These are phyloP conservation scores for Saccharum hybrid DNA, from an alignment of 202 grass and related monocot genomes.

Conservation along the genomic window DNA sequence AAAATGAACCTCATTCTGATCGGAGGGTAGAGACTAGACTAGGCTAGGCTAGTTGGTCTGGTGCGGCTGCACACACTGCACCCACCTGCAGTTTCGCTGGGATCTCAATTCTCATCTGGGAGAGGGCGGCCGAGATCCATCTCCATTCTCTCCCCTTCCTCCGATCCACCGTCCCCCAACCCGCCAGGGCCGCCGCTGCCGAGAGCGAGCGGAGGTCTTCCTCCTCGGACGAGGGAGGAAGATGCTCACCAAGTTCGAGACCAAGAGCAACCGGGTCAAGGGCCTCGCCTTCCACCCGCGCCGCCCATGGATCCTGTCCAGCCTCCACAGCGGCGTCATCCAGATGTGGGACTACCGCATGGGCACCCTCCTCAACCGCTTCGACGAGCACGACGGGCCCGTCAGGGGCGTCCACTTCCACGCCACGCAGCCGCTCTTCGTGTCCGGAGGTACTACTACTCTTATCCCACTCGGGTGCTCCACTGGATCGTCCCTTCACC, in stretches of 20 bases:
- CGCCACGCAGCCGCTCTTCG: constrained; percentile 93
- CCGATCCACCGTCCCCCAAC: not conserved
- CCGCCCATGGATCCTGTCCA: constrained; percentile 96
- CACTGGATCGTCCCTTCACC: constrained; percentile 29
- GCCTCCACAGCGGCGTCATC: constrained; percentile 91
- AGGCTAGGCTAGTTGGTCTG: not conserved
- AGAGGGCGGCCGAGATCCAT: constrained; percentile 8
- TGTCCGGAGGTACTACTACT: constrained; percentile 74
- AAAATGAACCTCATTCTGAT: not conserved
- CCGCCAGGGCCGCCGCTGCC: not conserved
- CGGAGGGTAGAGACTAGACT: not conserved
- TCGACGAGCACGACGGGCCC: constrained; percentile 96
- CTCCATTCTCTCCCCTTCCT: not conserved
- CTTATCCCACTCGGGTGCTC: not conserved
- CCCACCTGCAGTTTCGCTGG: not conserved
- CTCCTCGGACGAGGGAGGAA: not conserved
- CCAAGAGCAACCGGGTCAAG: constrained; percentile 99
- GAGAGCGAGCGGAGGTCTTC: not conserved
- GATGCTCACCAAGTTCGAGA: constrained; percentile 99
- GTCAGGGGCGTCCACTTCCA: constrained; percentile 96
- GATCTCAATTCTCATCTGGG: constrained; percentile 1
- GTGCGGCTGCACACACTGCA: not conserved
- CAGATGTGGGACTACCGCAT: constrained; percentile 99
- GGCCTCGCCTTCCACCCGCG: constrained; percentile 93
- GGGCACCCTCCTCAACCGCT: constrained; percentile 96